Evolutionary conservation across 2,329 filamentous ascomycete species (phyloP), one percentile per base, ranked within the genome.

Genomic region (Didymella pomorum): DNA sequence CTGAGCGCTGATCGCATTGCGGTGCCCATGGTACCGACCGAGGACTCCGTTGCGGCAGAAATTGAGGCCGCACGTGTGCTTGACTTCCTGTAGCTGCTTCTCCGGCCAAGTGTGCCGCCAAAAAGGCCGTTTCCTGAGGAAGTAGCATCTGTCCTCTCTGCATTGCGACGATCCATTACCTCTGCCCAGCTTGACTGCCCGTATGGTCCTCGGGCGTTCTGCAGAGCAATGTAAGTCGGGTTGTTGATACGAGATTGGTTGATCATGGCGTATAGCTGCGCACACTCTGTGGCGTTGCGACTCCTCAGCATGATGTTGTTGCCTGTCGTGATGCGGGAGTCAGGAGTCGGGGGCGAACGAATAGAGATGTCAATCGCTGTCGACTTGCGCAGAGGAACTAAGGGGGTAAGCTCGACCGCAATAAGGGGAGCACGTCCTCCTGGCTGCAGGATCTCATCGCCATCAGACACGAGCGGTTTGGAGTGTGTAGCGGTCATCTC

Each of bases 301-400:
- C 92, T 92, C 41, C 95, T 89, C 84, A 98, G 95, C 82, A 96
- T 94, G 79, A 97, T 91, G 73, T 96, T 95, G 68, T 88, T 89
- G 44, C 79, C 77, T 12, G 89, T 84, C 58, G 83, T 85, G 56
- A 97, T 84, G 67, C 87, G 86, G 5, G 90, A 93, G 62, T 90
- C 86, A 31, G 83, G 74, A 7, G 90, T 90, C 25, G 93, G 90
- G 1, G 92, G 92, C 7, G 94, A 97, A 48, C 93, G 90, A 64
- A 99, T 92, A 65, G 96, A 95, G 52, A 99, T 91, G 74, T 99
- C 95, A 29, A 99, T 86, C 3, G 91, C 91, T 21, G 93, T 99
- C 69, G 93, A 95, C 70, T 94, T 90, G 62, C 94, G 87, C 61
- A 98, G 88, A 66, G 93, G 90, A 8, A 98, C 94, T 35, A 97